A percentile compares a stretch with the other conserved stretches of the same genome.
Evolutionary conservation across 202 grass and related monocot genomes (phyloP).

Genomic region (Bolboschoenoplectus hybrid): DNA sequence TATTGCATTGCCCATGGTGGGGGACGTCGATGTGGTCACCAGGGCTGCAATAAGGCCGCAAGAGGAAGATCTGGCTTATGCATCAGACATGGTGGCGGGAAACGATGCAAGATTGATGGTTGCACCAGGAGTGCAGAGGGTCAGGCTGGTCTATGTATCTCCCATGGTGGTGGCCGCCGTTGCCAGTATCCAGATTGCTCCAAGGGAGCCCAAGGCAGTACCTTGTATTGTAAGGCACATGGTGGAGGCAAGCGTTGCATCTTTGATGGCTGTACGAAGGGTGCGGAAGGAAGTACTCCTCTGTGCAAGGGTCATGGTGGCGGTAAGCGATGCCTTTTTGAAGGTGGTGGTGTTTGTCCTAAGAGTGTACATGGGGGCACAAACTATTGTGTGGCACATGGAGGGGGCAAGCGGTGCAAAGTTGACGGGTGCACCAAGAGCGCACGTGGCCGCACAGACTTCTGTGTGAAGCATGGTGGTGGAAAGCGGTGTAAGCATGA

Average conservation of each 20-base stretch:
- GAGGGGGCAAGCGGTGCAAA: slow-evolving; percentile 81
- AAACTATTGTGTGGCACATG: slow-evolving; percentile 86
- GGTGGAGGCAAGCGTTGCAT: slow-evolving; percentile 88
- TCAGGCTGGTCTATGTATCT: slow-evolving; percentile 77
- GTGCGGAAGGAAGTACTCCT: slow-evolving; percentile 81
- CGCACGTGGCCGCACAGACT: slow-evolving; percentile 75
- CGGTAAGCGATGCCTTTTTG: slow-evolving; percentile 82
- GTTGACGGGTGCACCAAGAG: slow-evolving; percentile 76
- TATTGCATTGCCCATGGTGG: slow-evolving; percentile 93
- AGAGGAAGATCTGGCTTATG: slow-evolving; percentile 79
- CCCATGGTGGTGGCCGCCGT: slow-evolving; percentile 81
- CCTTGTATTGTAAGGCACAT: slow-evolving; percentile 88
- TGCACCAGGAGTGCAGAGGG: slow-evolving; percentile 79
- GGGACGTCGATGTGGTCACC: slow-evolving; percentile 60
- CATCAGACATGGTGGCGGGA: slow-evolving; percentile 88
- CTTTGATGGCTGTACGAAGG: slow-evolving; percentile 77
- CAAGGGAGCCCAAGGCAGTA: slow-evolving; percentile 92
- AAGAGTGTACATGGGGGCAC: slow-evolving; percentile 94
- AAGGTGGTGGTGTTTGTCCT: slow-evolving; percentile 70
- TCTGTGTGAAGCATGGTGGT: slow-evolving; percentile 88
- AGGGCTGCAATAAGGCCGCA: slow-evolving; percentile 68
- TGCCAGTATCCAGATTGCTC: slow-evolving; percentile 64
- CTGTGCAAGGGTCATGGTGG: slow-evolving; percentile 91
- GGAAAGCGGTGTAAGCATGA: slow-evolving; percentile 78
- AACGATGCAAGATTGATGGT: slow-evolving; percentile 74